Conservation (phyloP, 352 stramenopile species). For the Globisporangium cederbergense region DNA sequence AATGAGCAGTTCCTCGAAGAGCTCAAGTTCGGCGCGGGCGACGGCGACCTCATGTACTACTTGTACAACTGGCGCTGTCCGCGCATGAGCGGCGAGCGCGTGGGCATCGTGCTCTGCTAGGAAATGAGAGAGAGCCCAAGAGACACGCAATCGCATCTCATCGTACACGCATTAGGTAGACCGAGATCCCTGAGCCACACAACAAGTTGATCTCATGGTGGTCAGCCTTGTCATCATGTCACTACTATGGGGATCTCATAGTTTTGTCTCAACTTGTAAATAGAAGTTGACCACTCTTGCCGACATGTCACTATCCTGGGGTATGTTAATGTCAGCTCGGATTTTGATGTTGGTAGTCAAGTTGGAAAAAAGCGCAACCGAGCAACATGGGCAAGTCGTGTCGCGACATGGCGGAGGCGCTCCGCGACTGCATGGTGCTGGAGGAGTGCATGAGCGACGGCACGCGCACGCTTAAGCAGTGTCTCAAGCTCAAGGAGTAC, state of each 20-base stretch:
- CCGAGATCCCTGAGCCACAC: too few species aligned
- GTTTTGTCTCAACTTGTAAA: too few species aligned
- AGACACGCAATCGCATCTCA: too few species aligned
- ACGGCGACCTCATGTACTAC: constrained; percentile 56
- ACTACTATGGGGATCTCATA: too few species aligned
- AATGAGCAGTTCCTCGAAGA: constrained; percentile 44
- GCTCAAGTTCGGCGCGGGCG: constrained; percentile 54
- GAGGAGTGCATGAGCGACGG: constrained; percentile 79
- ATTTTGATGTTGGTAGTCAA: background rate
- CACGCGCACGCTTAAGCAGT: constrained; percentile 71
- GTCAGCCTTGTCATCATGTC: too few species aligned
- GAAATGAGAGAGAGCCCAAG: background rate
- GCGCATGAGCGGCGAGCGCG: background rate
- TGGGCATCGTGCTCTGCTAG: constrained; percentile 4
- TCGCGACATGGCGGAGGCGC: constrained; percentile 75
- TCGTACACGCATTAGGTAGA: too few species aligned
- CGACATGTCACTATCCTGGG: background rate
- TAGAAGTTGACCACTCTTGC: too few species aligned
- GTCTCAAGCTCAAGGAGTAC: constrained; percentile 63
- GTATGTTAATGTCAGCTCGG: background rate
- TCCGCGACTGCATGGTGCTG: constrained; percentile 78
- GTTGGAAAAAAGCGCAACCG: background rate
- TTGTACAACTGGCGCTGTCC: constrained; percentile 64
- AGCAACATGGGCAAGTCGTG: constrained; percentile 75
- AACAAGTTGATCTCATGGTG: too few species aligned